Conservation (phyloP, 768 basidiomycete genomes). For the Pulveroboletus sp. region DNA sequence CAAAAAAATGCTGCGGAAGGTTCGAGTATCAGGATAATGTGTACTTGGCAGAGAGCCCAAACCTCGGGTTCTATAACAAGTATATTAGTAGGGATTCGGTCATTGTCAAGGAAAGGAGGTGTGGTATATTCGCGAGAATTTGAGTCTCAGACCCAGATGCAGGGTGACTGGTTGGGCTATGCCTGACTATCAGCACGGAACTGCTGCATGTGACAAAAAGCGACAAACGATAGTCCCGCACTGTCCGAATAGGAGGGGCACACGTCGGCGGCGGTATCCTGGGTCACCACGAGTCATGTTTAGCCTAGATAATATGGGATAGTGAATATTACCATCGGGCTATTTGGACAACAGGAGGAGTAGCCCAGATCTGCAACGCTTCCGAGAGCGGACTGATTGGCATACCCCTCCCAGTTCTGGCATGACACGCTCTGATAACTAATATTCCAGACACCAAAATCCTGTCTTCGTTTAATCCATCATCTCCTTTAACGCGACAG, state of each 20-base stretch:
- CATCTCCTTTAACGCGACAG: not conserved
- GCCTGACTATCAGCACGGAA: slow-evolving; percentile 5
- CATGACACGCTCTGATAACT: slow-evolving; percentile 66
- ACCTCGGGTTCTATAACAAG: slow-evolving; percentile 15
- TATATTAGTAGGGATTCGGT: slow-evolving; percentile 12
- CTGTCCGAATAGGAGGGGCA: slow-evolving; percentile 72
- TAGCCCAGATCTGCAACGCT: slow-evolving; percentile 54
- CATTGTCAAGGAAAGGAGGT: slow-evolving; percentile 16
- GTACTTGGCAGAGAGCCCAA: not conserved
- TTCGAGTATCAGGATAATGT: not conserved
- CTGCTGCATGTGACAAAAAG: not conserved
- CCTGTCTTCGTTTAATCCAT: slow-evolving; percentile 35
- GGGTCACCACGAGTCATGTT: slow-evolving; percentile 4
- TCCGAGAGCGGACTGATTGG: slow-evolving; percentile 58
- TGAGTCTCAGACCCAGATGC: slow-evolving; percentile 16
- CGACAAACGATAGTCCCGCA: slow-evolving; percentile 56
- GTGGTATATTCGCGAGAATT: slow-evolving; percentile 10
- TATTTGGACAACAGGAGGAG: slow-evolving; percentile 66
- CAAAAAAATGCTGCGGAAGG: not conserved
- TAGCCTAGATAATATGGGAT: not conserved
- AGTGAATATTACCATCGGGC: slow-evolving; percentile 48
- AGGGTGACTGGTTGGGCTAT: slow-evolving; percentile 31
- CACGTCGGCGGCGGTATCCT: slow-evolving; percentile 44
- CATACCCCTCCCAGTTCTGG: slow-evolving; percentile 59
- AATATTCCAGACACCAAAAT: slow-evolving; percentile 86